These are phyloP conservation scores for Claviceps sp. DNA, from an alignment of 2,329 filamentous ascomycete genomes.

Conservation along the genomic window DNA sequence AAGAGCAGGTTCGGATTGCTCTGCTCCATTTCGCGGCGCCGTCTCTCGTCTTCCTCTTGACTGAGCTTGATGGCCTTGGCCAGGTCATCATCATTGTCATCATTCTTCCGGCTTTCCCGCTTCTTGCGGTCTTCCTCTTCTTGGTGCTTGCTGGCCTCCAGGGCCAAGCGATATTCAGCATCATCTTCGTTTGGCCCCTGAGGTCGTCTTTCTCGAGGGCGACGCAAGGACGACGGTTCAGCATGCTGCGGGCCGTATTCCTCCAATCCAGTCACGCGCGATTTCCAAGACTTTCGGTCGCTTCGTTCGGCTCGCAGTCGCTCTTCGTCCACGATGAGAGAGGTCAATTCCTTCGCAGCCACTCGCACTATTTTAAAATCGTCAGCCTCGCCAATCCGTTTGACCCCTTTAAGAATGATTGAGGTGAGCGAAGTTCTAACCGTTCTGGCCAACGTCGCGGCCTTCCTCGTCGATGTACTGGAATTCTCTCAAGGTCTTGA, in stretches of 20 bases:
- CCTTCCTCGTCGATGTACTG: conserved; percentile 94
- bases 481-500: conserved; percentile 96
- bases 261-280: conserved; percentile 83
- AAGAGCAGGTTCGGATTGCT: conserved; percentile 80
- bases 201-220: conserved; percentile 32
- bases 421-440: conserved; percentile 35
- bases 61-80: conserved; percentile 92
- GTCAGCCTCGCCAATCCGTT: conserved; percentile 7
- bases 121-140: conserved; percentile 78
- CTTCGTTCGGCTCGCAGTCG: conserved; percentile 77
- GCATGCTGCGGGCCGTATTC: conserved; percentile 48
- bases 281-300: conserved; percentile 93
- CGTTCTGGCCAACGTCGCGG: conserved; percentile 89
- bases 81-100: conserved; percentile 66
- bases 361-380: conserved; percentile 55
- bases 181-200: conserved; percentile 65
- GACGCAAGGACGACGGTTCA: conserved; percentile 27
- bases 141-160: conserved; percentile 90
- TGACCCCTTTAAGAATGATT: not conserved
- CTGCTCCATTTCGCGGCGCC: conserved; percentile 75
- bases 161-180: conserved; percentile 74
- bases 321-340: conserved; percentile 86
- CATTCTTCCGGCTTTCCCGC: conserved; percentile 48
- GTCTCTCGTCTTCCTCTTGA: conserved; percentile 83
- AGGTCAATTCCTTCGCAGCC: conserved; percentile 88